These are phyloP conservation scores for Sporothrix globosa DNA, from an alignment of 2,329 filamentous ascomycete genomes.

Conservation along the genomic window DNA sequence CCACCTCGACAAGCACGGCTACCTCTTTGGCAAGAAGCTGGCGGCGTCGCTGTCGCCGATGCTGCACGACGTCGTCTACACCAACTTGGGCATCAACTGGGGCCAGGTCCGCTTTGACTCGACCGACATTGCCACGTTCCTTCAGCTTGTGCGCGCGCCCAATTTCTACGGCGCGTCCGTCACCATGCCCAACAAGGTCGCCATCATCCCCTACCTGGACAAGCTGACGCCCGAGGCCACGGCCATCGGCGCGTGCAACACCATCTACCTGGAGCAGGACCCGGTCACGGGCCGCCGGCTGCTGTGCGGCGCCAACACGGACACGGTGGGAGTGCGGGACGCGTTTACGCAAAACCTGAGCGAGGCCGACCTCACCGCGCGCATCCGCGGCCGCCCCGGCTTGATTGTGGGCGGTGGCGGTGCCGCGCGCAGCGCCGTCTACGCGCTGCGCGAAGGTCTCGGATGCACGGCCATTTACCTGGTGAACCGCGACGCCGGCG, in stretches of 20 bases:
- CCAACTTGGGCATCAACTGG: constrained; percentile 55
- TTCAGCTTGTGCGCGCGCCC: constrained; percentile 57
- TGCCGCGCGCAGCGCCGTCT: constrained; percentile 76
- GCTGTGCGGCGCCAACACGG: constrained; percentile 77
- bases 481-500: constrained; percentile 70
- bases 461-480: constrained; percentile 71
- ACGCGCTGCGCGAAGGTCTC: constrained; percentile 72
- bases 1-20: constrained; percentile 52
- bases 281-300: constrained; percentile 49
- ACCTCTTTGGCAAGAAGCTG: constrained; percentile 62
- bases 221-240: constrained; percentile 72
- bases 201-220: constrained; percentile 73
- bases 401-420: constrained; percentile 78
- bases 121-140: constrained; percentile 52
- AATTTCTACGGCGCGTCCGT: constrained; percentile 71
- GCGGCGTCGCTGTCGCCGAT: constrained; percentile 59
- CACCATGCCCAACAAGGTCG: constrained; percentile 83
- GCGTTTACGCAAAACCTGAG: constrained; percentile 64
- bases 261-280: constrained; percentile 64
- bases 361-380: constrained; percentile 40
- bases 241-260: constrained; percentile 79
- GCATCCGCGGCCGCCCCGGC: constrained; percentile 54
- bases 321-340: constrained; percentile 76
- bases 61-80: constrained; percentile 59
- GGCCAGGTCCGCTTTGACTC: constrained; percentile 58